A percentile compares a stretch with the other conserved stretches of the same genome.
These are phyloP conservation scores for Helotiales sp. DNA, from an alignment of 2,329 filamentous ascomycete genomes.

Conservation along the genomic window DNA sequence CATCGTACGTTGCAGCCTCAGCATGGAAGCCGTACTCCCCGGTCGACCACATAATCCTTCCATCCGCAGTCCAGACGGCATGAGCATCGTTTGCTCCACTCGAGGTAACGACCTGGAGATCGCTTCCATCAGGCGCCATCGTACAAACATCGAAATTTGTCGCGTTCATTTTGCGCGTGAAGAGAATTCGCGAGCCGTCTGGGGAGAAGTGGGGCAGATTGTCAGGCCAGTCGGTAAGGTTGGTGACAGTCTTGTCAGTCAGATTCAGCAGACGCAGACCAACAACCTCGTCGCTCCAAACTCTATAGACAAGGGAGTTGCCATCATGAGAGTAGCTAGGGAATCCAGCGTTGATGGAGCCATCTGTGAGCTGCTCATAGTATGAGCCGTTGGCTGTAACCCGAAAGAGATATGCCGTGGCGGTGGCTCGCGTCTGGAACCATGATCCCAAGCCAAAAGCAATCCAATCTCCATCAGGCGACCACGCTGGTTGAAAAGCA, in stretches of 20 bases:
- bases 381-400: conserved; percentile 21
- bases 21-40: conserved; percentile 46
- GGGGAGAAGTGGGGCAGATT: conserved; percentile 42
- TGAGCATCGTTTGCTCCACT: conserved; percentile 44
- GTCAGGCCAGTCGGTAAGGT: conserved; percentile 39
- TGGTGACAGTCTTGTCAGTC: conserved; percentile 27
- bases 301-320: conserved; percentile 39
- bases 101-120: conserved; percentile 36
- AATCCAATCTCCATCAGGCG: conserved; percentile 39
- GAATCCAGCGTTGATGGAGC: conserved; percentile 40
- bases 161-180: conserved; percentile 38
- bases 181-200: conserved; percentile 40
- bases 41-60: conserved; percentile 41
- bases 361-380: conserved; percentile 37
- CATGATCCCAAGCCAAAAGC: conserved; percentile 42
- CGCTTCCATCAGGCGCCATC: conserved; percentile 41
- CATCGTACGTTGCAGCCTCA: conserved; percentile 42
- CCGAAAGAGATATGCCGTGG: conserved; percentile 19
- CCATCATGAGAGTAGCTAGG: conserved; percentile 41
- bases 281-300: conserved; percentile 24
- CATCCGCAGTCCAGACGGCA: conserved; percentile 44
- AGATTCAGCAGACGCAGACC: conserved; percentile 37
- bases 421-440: conserved; percentile 38
- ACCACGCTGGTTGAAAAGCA: conserved; percentile 43
- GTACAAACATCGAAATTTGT: conserved; percentile 43